Evolutionary conservation across 1,139 yeast species (phyloP), one percentile per base, ranked within the genome.

Genomic region (Sugiyamaella paludigena): DNA sequence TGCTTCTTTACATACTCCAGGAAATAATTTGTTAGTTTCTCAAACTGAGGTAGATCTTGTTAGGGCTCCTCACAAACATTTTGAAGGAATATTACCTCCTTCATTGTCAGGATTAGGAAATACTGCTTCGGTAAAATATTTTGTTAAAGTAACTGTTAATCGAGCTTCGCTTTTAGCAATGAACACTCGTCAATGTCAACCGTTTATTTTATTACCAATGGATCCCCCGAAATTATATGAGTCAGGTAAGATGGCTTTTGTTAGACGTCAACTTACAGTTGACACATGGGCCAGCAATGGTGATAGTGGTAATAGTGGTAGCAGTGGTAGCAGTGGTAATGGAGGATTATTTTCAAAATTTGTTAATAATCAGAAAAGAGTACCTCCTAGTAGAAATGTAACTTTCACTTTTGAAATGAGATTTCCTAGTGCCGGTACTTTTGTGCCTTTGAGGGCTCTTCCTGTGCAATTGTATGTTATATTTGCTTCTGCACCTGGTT

Each of bases 101-200:
- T 73, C 84, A 1, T 64, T 81, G 24, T 65, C 73, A 16, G 81
- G 77, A 5, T 53, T 74, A 50, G 77, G 74, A 2, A 73, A 73
- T 8, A 63, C 65, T 56, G 84, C 82, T 10, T 64, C 71, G 2
- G 66, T 82, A 38, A 70, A 58, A 38, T 81, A 81, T 59, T 80
- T 74, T 58, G 70, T 82, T 48, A 81, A 81, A 60, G 85, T 74
- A 8, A 81, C 86, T 0, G 80, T 82, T 42, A 78, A 76, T 51
- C 65, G 84, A 47, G 69, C 83, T 1, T 75, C 83, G 3, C 60
- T 81, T 40, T 64, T 81, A 47, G 78, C 78, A 53, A 54, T 74
- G 36, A 81, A 80, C 53, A 62, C 77, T 36, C 66, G 85, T 40
- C 66, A 75, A 4, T 64, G 63, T 40, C 77, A 74, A 47, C 82